Evolutionary conservation across 2,329 filamentous ascomycete genomes (phyloP).

Genomic region (Scleromitrula shiraiana): DNA sequence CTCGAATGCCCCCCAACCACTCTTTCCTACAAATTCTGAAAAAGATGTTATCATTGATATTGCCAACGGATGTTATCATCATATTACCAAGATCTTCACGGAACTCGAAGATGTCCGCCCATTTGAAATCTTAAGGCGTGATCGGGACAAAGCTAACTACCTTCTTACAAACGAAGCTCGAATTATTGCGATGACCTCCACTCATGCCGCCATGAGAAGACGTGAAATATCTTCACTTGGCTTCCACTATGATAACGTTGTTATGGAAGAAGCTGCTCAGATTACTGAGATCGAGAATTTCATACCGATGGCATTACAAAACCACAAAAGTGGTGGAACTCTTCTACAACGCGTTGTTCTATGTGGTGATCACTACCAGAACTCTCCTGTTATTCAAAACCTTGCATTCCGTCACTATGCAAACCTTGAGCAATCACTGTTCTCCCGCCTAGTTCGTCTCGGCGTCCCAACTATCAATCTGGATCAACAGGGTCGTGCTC

Average conservation of each 20-base stretch:
- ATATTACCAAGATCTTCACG: conserved; percentile 83
- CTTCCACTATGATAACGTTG: conserved; percentile 94
- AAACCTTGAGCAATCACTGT: conserved; percentile 92
- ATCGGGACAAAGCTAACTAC: conserved; percentile 92
- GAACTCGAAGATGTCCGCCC: conserved; percentile 89
- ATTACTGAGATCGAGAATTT: conserved; percentile 98
- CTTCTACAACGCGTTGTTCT: conserved; percentile 82
- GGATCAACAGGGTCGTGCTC: conserved; percentile 87
- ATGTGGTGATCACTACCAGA: conserved; percentile 93
- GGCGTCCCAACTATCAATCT: conserved; percentile 87
- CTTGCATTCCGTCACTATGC: conserved; percentile 90
- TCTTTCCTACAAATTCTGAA: conserved; percentile 63
- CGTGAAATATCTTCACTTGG: conserved; percentile 86
- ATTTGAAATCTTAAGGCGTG: conserved; percentile 85
- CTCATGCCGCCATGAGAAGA: conserved; percentile 89
- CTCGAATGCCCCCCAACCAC: conserved; percentile 72
- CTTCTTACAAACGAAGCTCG: conserved; percentile 92
- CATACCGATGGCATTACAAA: conserved; percentile 88
- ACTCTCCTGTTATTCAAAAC: conserved; percentile 92
- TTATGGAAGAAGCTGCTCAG: conserved; percentile 98
- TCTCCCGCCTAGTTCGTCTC: conserved; percentile 80
- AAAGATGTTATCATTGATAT: conserved; percentile 66
- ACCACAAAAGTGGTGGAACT: conserved; percentile 62
- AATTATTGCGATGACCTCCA: conserved; percentile 97
- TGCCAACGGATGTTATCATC: conserved; percentile 75